Percentiles rank a stretch among this genome's conserved stretches.
These are phyloP conservation scores for Leishmania tarentolae DNA, from an alignment of 208 protist species.

Conservation along the genomic window DNA sequence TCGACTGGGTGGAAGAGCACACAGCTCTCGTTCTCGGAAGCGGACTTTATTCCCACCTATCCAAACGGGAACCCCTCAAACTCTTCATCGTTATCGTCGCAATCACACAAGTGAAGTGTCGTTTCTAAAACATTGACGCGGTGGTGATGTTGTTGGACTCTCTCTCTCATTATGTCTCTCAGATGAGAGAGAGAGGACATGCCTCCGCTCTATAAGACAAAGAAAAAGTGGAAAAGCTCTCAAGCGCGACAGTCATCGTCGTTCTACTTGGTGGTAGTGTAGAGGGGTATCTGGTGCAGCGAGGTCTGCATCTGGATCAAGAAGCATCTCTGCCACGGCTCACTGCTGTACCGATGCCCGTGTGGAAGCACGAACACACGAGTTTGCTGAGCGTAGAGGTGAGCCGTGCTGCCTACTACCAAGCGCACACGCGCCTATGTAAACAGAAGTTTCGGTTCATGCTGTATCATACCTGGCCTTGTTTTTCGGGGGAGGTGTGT, in stretches of 20 bases:
- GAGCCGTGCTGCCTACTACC: not conserved
- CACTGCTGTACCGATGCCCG: not conserved
- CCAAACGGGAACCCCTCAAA: not conserved
- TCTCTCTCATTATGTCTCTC: not conserved
- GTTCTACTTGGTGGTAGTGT: no score
- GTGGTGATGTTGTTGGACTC: not conserved
- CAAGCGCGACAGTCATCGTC: not conserved
- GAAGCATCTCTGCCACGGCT: not conserved
- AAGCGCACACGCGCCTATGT: not conserved
- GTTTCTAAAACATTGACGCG: not conserved
- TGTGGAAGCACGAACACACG: not conserved
- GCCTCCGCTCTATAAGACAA: not conserved
- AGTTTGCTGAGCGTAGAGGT: not conserved
- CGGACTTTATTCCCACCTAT: conserved; percentile 59
- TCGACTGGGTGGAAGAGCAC: conserved; percentile 63
- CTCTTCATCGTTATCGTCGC: not conserved
- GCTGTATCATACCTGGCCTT: not conserved
- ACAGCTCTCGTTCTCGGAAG: conserved; percentile 57
- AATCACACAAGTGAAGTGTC: conserved; percentile 11
- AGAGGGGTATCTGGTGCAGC: no score
- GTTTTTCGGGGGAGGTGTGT: not conserved
- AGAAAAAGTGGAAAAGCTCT: no score
- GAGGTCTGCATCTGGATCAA: not conserved
- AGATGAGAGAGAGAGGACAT: not conserved
- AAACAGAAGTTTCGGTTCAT: not conserved